phyloP scores from a whole-genome alignment of 176 grass and related monocot genomes.

The Aegilops bicornis region DNA sequence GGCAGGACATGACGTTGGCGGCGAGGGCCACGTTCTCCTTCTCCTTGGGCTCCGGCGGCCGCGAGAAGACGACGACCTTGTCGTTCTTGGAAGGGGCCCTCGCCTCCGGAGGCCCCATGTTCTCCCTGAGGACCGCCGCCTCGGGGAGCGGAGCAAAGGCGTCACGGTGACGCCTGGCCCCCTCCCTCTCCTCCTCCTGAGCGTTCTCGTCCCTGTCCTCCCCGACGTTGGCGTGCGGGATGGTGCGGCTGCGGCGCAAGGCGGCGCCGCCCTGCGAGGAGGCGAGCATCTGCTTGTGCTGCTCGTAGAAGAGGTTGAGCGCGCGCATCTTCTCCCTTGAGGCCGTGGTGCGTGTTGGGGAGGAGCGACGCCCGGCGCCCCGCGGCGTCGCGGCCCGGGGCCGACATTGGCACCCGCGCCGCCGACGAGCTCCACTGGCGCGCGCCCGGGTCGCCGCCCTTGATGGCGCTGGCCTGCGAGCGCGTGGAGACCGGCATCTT shows the following conservation, averaged over 20 bases:
- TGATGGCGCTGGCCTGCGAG: conserved; percentile 35
- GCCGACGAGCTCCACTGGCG: conserved; percentile 10
- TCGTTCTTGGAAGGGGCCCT: conserved; percentile 31
- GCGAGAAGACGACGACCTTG: conserved; percentile 37
- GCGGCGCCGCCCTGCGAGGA: conserved; percentile 25
- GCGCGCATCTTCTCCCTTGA: conserved; percentile 78
- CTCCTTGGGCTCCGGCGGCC: conserved; percentile 31
- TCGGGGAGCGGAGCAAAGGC: not conserved
- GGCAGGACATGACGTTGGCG: conserved; percentile 45
- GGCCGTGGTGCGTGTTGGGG: conserved; percentile 60
- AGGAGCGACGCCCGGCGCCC: not conserved
- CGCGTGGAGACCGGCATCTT: conserved; percentile 83
- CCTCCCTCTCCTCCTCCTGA: conserved; percentile 1
- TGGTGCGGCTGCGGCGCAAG: conserved; percentile 27
- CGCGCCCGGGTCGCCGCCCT: conserved; percentile 15
- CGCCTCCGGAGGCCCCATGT: conserved; percentile 14
- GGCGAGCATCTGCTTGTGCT: conserved; percentile 64
- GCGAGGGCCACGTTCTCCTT: conserved; percentile 49
- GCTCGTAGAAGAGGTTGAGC: conserved; percentile 71
- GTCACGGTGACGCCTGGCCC: not conserved
- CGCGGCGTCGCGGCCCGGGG: not conserved
- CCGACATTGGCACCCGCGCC: conserved; percentile 13
- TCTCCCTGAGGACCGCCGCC: conserved; percentile 48
- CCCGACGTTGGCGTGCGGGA: conserved; percentile 18
- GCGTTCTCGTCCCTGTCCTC: conserved; percentile 30